phyloP scores from a whole-genome alignment of 2,329 filamentous ascomycete genomes.

The Xylariomycetidae sp. region DNA sequence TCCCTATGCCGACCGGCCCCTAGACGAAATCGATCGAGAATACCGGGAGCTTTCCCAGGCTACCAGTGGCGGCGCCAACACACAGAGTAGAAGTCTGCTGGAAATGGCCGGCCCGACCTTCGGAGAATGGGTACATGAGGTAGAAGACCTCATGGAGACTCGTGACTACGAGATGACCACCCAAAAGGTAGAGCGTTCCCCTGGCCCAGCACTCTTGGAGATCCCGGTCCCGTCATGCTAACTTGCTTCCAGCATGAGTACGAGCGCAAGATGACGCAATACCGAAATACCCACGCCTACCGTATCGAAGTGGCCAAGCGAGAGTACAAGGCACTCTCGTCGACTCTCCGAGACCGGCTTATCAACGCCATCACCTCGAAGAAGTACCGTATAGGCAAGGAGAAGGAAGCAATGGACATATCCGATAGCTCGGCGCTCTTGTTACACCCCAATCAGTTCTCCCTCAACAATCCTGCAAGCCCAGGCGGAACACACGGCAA shows the following conservation, averaged over 20 bases:
- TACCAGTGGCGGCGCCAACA: slow-evolving; percentile 29
- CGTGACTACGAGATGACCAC: slow-evolving; percentile 77
- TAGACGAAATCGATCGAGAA: slow-evolving; percentile 39
- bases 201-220: slow-evolving; percentile 1
- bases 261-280: slow-evolving; percentile 54
- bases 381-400: slow-evolving; percentile 57
- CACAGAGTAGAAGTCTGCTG: slow-evolving; percentile 50
- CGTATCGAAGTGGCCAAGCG: slow-evolving; percentile 56
- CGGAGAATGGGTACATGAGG: slow-evolving; percentile 74
- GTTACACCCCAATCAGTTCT: slow-evolving; percentile 63
- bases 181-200: slow-evolving; percentile 57
- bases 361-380: slow-evolving; percentile 60
- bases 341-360: slow-evolving; percentile 59
- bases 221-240: no score
- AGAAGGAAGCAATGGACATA: slow-evolving; percentile 64
- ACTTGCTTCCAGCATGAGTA: slow-evolving; percentile 48
- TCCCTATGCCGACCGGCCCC: slow-evolving; percentile 35
- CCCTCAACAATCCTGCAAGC: slow-evolving; percentile 57
- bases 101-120: slow-evolving; percentile 80
- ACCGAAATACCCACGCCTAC: slow-evolving; percentile 54
- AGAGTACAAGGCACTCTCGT: slow-evolving; percentile 53
- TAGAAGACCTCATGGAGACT: slow-evolving; percentile 83
- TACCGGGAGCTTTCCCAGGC: slow-evolving; percentile 30
- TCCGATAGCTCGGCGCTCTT: slow-evolving; percentile 59
- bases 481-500: slow-evolving; percentile 59